phyloP scores from a whole-genome alignment of 495 filamentous ascomycete species.

The Hypoxylon fragiforme region DNA sequence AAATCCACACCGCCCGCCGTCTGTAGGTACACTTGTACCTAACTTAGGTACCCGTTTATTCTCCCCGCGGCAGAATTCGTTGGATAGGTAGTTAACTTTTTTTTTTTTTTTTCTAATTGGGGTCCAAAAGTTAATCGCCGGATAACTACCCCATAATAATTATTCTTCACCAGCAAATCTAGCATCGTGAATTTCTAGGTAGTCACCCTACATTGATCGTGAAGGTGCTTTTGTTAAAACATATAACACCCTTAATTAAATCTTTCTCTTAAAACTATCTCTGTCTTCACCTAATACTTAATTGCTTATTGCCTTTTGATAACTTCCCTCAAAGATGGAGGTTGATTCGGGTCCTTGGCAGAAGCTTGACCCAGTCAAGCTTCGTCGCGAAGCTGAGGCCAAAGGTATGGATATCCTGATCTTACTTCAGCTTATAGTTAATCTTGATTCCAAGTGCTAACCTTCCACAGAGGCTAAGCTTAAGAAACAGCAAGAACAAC shows the following conservation, averaged over 20 bases:
- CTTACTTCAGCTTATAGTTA: background rate
- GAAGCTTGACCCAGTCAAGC: constrained; percentile 28
- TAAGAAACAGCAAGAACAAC: constrained; percentile 31
- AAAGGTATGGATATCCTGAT: constrained; percentile 22
- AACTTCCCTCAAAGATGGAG: constrained; percentile 22
- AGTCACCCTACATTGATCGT: background rate
- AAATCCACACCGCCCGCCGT: constrained; percentile 16
- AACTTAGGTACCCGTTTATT: too few species aligned
- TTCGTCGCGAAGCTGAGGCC: constrained; percentile 27
- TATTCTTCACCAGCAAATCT: background rate
- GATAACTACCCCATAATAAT: too few species aligned
- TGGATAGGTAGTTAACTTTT: background rate
- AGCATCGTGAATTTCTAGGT: constrained; percentile 3
- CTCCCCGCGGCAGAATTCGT: constrained; percentile 32
- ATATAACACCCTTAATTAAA: background rate
- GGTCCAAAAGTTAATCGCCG: background rate
- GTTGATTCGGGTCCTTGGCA: constrained; percentile 21
- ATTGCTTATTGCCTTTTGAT: too few species aligned
- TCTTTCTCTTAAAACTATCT: background rate
- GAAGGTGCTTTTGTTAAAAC: background rate
- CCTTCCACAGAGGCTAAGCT: constrained; percentile 24
- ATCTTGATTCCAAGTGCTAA: constrained; percentile 4
- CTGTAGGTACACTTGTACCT: background rate
- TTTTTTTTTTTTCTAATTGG: background rate
- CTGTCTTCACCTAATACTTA: background rate